Base-by-base conservation (phyloP, 192 early-diverging fungal genomes). In the Linnemannia elongata region DNA sequence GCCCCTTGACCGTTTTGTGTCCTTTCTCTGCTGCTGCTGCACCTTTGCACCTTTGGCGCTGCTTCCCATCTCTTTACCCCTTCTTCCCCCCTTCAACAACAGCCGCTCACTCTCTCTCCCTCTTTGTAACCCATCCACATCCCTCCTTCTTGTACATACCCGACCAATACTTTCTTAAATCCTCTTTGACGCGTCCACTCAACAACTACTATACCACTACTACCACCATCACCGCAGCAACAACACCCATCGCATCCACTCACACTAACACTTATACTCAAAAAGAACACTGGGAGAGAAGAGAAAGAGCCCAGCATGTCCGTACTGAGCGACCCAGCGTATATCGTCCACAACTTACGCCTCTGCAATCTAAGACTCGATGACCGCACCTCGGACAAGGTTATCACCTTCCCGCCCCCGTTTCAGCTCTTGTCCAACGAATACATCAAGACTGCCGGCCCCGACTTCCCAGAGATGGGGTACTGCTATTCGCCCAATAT, bases 261-360 rank as follows among this genome's bases (percentile, higher is more conserved):
- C 69, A 68, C 30, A 15, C 6, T 27, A 1, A 27, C n/a, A 18
- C 54, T n/a, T n/a, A n/a, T n/a, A 27, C 9, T 2, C 9, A 75
- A 24, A 17, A 42, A 66, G 30, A 66, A 33, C 60, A 33, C 9
- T 10, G 60, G 12, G 60, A 33, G 27, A 66, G 24, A 66, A 45
- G 49, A 52, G 47, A 38, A 33, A 27, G 42, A 54, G 30, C 30
- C 33, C 36, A 45, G 77, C 72, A 96, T 96, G 95, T 92, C 95
- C 45, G 86, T 96, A 45, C 86, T 94, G 30, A 92, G 92, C 54
- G 95, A 96, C 90, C 91, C 94, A 30, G 88, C 91, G 8, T 96
- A 93, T 87, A 88, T 96, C 35, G 92, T 96, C 75, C 94, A 96
- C 82, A 92, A 93, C 81, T 91, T 95, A 66, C 93, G 95, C n/a